phyloP scores from a whole-genome alignment of 129 eudicot species.

The Dittrichia graveolens region DNA sequence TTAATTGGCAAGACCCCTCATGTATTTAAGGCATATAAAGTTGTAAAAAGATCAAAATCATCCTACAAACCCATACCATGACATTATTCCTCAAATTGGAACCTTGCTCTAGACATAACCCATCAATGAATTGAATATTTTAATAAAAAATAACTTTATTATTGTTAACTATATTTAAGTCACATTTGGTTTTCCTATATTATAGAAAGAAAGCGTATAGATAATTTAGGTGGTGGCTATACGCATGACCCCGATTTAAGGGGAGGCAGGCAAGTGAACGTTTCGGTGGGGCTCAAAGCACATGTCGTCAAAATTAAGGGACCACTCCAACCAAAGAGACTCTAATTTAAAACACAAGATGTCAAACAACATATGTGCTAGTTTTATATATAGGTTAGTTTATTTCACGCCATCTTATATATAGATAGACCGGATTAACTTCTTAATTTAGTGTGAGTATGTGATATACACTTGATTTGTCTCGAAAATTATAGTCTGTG shows the following conservation, averaged over 20 bases:
- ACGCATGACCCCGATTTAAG: slow-evolving; percentile 16
- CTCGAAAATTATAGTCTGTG: too few species aligned
- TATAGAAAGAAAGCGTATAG: slow-evolving; percentile 3
- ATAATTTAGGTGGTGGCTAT: slow-evolving; percentile 24
- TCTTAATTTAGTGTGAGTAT: too few species aligned
- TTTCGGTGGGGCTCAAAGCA: slow-evolving; percentile 34
- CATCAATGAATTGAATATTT: neutral
- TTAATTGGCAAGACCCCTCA: neutral
- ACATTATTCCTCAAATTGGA: neutral
- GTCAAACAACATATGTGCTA: too few species aligned
- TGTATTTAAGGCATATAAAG: neutral
- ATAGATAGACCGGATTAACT: too few species aligned
- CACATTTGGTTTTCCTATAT: too few species aligned
- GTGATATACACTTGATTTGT: too few species aligned
- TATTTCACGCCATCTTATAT: too few species aligned
- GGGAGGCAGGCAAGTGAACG: slow-evolving; percentile 26
- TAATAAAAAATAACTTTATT: neutral
- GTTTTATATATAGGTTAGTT: too few species aligned
- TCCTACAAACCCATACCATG: neutral
- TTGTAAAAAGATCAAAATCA: neutral
- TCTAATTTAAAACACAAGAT: neutral
- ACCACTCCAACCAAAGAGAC: neutral
- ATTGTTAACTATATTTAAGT: too few species aligned
- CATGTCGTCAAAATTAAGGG: slow-evolving; percentile 24
- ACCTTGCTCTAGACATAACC: neutral